Percentiles rank a stretch among this genome's conserved stretches.
Evolutionary conservation across 1,139 yeast species (phyloP).

Genomic region (Yamadazyma jaroonii): DNA sequence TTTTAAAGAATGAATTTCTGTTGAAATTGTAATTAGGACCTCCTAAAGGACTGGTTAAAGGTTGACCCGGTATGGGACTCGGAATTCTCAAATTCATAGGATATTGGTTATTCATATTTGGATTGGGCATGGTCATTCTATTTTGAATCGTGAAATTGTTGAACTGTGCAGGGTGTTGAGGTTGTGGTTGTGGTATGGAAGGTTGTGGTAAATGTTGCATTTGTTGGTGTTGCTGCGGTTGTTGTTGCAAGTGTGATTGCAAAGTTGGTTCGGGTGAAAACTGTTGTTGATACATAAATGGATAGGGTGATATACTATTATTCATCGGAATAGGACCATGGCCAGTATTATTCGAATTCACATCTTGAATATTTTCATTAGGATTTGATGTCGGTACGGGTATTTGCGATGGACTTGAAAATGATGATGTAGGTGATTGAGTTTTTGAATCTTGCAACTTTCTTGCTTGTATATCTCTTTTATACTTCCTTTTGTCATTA

Average conservation of each 20-base stretch:
- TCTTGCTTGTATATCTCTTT: slow-evolving; percentile 1
- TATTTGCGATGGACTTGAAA: neutral
- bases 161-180: neutral
- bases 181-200: slow-evolving; percentile 2
- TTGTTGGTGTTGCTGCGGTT: neutral
- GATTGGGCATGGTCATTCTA: neutral
- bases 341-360: no score
- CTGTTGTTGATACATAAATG: neutral
- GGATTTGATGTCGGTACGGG: neutral
- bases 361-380: neutral
- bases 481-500: slow-evolving; percentile 1
- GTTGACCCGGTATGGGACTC: slow-evolving; percentile 4
- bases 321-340: no score
- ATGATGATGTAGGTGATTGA: neutral
- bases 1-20: neutral
- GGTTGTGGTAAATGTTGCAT: neutral
- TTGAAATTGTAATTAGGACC: neutral
- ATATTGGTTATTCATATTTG: neutral
- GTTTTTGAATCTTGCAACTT: neutral
- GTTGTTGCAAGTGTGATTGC: neutral
- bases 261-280: neutral
- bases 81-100: slow-evolving; percentile 1
- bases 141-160: neutral
- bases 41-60: neutral
- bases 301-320: no score